Base-by-base conservation (phyloP, 345 rosid genomes). In the Erysimum cheiranthoides region DNA sequence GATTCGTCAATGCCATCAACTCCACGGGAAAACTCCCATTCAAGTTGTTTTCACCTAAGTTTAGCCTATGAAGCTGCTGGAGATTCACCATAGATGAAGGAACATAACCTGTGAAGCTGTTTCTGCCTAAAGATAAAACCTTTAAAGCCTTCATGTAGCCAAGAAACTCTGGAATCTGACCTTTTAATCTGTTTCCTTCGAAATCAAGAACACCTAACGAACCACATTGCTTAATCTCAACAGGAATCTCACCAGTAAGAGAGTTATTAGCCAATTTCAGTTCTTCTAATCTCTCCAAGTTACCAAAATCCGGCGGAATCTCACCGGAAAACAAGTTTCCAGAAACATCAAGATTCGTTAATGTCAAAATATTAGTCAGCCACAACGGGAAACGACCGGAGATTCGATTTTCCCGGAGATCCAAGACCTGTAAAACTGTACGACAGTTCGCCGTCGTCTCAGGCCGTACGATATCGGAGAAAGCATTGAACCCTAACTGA, bases 231-330 rank as follows among this genome's bases (percentile, higher is more conserved):
- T 74, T 80, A 30, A 92, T 77, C 83, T 85, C 86, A 34, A 54
- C 77, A 0, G 97, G 97, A 72, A 92, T 43, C 67, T 57, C 58
- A 32, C 97, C 96, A 1, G 58, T 68, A 6, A 95, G 81, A 27
- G 91, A 88, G 82, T 95, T 95, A 61, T 86, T 86, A 49, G 93
- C 96, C 68, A 92, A 28, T 39, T 79, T 87, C 32, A 95, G 66
- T 71, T 87, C 97, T 73, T 81, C 80, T 74, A 95, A 70, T 50
- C 82, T 80, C 77, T 49, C 59, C 61, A 95, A 62, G 39, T 73
- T 77, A 58, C 97, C 97, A 45, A 95, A 71, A 70, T 83, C 89
- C 27, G 61, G 60, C 2, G 96, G 97, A 74, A 90, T 75, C 53
- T 71, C 70, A 21, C 97, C 96, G 35, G 95, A 82, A 64, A 94